These are phyloP conservation scores for Microcyclospora tardicrescens DNA, from an alignment of 2,329 filamentous ascomycete genomes.

Conservation along the genomic window DNA sequence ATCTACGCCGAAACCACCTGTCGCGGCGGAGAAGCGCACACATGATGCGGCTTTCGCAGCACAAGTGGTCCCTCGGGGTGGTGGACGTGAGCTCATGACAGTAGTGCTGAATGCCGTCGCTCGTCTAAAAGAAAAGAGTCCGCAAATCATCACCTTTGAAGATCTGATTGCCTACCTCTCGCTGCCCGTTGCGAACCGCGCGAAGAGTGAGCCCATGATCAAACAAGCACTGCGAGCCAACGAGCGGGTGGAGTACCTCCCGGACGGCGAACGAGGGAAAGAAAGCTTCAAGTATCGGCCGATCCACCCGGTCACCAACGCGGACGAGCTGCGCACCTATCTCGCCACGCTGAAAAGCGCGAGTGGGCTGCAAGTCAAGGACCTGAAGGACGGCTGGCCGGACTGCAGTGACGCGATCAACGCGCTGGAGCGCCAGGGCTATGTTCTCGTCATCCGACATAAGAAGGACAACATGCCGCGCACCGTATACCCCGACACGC, in stretches of 20 bases:
- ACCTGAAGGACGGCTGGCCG: conserved; percentile 92
- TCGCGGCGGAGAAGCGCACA: conserved; percentile 11
- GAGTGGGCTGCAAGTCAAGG: conserved; percentile 69
- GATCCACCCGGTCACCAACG: conserved; percentile 67
- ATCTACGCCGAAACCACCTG: conserved; percentile 13
- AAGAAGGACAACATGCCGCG: conserved; percentile 83
- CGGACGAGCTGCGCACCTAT: conserved; percentile 63
- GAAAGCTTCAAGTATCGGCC: conserved; percentile 73
- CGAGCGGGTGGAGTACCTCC: conserved; percentile 48
- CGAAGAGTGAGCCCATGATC: conserved; percentile 39
- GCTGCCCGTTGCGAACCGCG: conserved; percentile 36
- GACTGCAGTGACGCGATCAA: conserved; percentile 69
- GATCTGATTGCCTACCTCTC: conserved; percentile 74
- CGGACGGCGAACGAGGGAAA: conserved; percentile 31
- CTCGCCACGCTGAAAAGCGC: conserved; percentile 73
- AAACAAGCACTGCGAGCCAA: conserved; percentile 54
- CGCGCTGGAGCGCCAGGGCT: conserved; percentile 62
- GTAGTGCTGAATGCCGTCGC: conserved; percentile 80
- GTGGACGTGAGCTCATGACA: conserved; percentile 69
- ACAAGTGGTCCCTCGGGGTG: not conserved
- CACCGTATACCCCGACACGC: conserved; percentile 81
- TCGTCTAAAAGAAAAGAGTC: conserved; percentile 57
- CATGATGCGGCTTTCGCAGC: conserved; percentile 13
- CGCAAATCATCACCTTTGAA: conserved; percentile 53
- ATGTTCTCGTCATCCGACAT: conserved; percentile 72